Base-by-base conservation (phyloP, 176 grass and related monocot genomes). In the Bromus sterilis region DNA sequence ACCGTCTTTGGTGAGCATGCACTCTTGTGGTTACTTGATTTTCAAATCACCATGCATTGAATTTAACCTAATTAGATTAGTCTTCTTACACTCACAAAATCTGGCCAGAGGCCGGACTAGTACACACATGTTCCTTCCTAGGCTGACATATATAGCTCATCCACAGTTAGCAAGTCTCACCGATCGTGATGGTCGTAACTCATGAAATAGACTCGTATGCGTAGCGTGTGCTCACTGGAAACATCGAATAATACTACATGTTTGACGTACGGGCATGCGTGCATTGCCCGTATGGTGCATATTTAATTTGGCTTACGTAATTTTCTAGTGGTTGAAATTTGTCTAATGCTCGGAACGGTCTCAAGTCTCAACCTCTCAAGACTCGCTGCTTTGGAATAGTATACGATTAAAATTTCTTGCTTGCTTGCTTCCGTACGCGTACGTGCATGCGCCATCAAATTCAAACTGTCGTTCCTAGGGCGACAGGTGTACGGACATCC, bases 1-100 rank as follows among this genome's bases (percentile, higher is more conserved):
- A 71, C 76, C 80, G 61, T 76, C 75, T 83, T 80, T 61, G 65
- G n/a, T n/a, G n/a, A n/a, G n/a, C n/a, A n/a, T n/a, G n/a, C n/a
- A n/a, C n/a, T n/a, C n/a, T n/a, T n/a, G n/a, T n/a, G n/a, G n/a
- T n/a, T n/a, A n/a, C 21, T 53, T 53, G 49, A 20, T 53, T 20
- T 7, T 53, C 18, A 53, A 53, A 21, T 20, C 21, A 21, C 18
- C 49, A 53, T 53, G 49, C 39, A 41, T 9, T n/a, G 49, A 53
- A 15, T 53, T 21, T n/a, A 9, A 9, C 9, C 49, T 53, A n/a
- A n/a, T 51, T 7, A 51, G 48, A 51, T 8, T 51, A 51, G 48
- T 51, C 48, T 51, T 51, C 48, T 20, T 51, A 21, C 20, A 8
- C 20, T 15, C 48, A 51, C 44, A 48, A 48, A 15, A 36, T 20